These are phyloP conservation scores for Aspergillus avenaceus DNA, from an alignment of 495 filamentous ascomycete genomes.

Conservation along the genomic window DNA sequence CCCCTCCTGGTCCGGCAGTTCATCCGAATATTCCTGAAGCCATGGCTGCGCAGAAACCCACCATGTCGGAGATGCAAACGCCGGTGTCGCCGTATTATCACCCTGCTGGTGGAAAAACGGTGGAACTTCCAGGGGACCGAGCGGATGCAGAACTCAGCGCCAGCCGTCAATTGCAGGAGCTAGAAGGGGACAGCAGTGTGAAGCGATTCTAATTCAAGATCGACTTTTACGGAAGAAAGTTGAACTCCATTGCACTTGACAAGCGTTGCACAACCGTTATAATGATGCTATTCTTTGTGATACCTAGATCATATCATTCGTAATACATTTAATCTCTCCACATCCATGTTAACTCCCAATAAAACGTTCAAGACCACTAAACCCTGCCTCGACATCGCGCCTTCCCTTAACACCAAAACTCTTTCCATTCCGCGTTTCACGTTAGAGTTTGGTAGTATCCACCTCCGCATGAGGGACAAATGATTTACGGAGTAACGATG, in stretches of 20 bases:
- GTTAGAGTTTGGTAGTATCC: too few species aligned
- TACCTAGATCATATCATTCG: too few species aligned
- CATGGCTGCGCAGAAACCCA: neutral
- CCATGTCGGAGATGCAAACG: neutral
- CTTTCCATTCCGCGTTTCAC: too few species aligned
- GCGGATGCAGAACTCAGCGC: neutral
- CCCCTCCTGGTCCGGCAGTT: neutral
- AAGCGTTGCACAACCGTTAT: too few species aligned
- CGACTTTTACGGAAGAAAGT: too few species aligned
- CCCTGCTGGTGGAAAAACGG: neutral
- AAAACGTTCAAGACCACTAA: too few species aligned
- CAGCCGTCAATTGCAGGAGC: neutral
- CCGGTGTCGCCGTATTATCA: neutral
- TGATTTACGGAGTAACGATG: slow-evolving; percentile 5
- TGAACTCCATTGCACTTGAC: too few species aligned
- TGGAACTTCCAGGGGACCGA: neutral
- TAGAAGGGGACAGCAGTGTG: neutral
- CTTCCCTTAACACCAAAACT: too few species aligned
- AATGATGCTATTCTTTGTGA: too few species aligned
- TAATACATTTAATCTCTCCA: too few species aligned
- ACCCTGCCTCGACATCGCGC: too few species aligned
- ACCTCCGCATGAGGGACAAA: neutral
- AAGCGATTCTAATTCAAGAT: neutral
- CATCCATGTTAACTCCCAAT: too few species aligned
- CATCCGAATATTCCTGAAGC: neutral